Base-by-base conservation (phyloP, 23 red algal species). In the Gracilariopsis chorda region DNA sequence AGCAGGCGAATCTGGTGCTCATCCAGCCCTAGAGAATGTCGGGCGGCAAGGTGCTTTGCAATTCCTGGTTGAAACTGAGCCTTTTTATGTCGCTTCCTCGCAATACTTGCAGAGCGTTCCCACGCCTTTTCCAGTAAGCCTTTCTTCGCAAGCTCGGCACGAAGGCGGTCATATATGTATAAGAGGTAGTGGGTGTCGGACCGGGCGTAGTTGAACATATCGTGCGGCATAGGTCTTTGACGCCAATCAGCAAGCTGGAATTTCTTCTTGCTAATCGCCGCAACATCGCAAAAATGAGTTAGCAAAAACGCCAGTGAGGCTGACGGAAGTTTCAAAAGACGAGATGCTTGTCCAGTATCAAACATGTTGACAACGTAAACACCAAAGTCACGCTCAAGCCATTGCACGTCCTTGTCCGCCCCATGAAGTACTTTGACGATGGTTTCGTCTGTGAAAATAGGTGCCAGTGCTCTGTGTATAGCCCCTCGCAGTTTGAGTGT, bases 371-470 rank as follows among this genome's bases (percentile, higher is more conserved):
- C 93, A 51, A 96, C 78, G 44, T 90, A 87, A 17, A 95, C 65
- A 23, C 93, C 93, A 86, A 99, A 99, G 80, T 99, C 97, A 17
- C 97, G 84, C 49, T 99, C 90, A 64, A 99, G 87, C 97, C 97
- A 99, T 44, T 81, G 41, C 9, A 96, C 86, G 73, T 99, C 97
- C 34, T 48, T 56, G 72, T 96, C 82, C 12, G 93, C 93, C 33
- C 93, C 97, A 63, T 98, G 96, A 41, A 98, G 40, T 21, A 98
- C 96, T 39, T 96, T 94, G 37, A 96, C 59, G n/a, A 92, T 84
- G 19, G 59, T 48, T 51, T 83, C 85, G 65, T 99, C 91, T 1
- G 80, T 53, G 43, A 95, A 99, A 30, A 93, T 34, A 10, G 79
- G 87, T 16, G 73, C 59, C n/a, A 92, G 84, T 30, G 68, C 65